Conservation (phyloP, 139 green algal species). For the Ettlia oleoabundans region DNA sequence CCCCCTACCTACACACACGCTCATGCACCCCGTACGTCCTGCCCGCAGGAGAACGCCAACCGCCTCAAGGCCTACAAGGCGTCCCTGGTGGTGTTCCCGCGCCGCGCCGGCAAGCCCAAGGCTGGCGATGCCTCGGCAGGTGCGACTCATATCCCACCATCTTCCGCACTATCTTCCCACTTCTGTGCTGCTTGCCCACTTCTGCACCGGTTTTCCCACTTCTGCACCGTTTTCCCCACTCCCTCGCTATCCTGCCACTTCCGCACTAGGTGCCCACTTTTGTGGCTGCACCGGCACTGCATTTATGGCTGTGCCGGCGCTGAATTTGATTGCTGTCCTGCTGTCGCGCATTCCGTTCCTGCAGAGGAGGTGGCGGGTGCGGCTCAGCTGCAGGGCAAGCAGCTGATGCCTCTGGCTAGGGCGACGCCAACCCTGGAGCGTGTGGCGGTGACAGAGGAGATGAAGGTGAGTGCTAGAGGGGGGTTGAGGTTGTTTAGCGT, state of each 20-base stretch:
- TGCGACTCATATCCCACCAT: no score
- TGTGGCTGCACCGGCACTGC: no score
- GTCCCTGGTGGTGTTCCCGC: slow-evolving; percentile 88
- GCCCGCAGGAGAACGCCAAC: slow-evolving; percentile 87
- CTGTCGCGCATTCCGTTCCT: no score
- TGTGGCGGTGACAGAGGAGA: slow-evolving; percentile 86
- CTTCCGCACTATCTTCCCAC: no score
- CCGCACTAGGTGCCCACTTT: no score
- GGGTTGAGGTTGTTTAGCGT: background rate
- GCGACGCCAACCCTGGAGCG: slow-evolving; percentile 75
- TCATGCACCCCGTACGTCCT: background rate
- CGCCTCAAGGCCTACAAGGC: slow-evolving; percentile 97
- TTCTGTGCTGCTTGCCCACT: no score
- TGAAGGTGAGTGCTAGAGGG: slow-evolving; percentile 68
- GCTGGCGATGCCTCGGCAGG: slow-evolving; percentile 86
- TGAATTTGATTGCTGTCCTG: no score
- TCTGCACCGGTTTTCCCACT: no score
- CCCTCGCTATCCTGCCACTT: no score
- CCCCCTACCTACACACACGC: no score
- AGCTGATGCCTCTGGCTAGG: slow-evolving; percentile 73
- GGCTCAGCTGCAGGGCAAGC: slow-evolving; percentile 55
- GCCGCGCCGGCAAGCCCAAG: slow-evolving; percentile 92
- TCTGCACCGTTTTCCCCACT: no score
- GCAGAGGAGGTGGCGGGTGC: slow-evolving; percentile 77
- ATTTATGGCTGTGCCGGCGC: no score